These are phyloP conservation scores for Termitomyces sp. DNA, from an alignment of 768 basidiomycete genomes.

Conservation along the genomic window DNA sequence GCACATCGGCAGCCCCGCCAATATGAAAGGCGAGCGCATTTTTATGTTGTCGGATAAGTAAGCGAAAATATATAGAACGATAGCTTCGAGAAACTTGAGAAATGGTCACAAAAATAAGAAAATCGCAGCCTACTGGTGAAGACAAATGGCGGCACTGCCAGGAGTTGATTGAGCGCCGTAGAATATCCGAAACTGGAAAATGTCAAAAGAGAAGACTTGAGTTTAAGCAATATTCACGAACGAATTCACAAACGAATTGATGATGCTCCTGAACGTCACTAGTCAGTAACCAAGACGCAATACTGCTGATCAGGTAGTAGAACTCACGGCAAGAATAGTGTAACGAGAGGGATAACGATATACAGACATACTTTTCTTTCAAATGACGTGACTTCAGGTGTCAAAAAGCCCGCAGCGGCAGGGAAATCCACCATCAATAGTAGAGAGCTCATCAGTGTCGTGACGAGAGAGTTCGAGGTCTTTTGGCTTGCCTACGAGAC, in stretches of 20 bases:
- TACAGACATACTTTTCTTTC: constrained; percentile 43
- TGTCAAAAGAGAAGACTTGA: not conserved
- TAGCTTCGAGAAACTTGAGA: not conserved
- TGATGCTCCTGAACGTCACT: constrained; percentile 43
- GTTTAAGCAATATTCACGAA: constrained; percentile 14
- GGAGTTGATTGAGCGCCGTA: constrained; percentile 51
- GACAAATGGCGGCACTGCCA: constrained; percentile 66
- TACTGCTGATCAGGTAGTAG: not conserved
- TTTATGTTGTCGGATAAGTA: constrained; percentile 52
- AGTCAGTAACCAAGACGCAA: not conserved
- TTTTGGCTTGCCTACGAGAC: constrained; percentile 37
- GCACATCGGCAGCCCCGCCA: constrained; percentile 41
- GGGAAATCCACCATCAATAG: constrained; percentile 61
- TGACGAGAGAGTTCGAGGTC: not conserved
- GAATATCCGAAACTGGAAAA: constrained; percentile 53
- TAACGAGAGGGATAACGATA: constrained; percentile 26
- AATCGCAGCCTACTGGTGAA: constrained; percentile 36
- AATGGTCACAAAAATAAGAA: not conserved
- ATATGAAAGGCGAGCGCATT: constrained; percentile 54
- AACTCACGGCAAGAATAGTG: constrained; percentile 64
- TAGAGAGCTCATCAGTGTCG: not conserved
- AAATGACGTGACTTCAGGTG: constrained; percentile 50
- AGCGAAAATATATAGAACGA: constrained; percentile 38
- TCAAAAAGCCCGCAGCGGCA: constrained; percentile 51
- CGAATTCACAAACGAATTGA: constrained; percentile 38